Evolutionary conservation across 164 flowering plant species (phyloP), one percentile per base, ranked within the genome.

Genomic region (Vitis cinerea): DNA sequence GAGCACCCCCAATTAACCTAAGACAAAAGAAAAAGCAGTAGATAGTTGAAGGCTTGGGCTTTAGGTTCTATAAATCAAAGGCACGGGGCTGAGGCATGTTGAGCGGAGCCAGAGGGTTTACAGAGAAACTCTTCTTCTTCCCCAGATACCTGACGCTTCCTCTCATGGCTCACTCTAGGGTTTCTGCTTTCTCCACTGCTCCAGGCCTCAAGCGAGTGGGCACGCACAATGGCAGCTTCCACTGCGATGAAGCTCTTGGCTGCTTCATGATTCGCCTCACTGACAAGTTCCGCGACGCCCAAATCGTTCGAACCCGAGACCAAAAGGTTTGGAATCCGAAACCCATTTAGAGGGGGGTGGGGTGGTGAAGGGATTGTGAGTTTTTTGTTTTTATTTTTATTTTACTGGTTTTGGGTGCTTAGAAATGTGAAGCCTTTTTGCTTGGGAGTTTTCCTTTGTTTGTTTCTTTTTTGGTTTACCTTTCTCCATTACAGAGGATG

Each of bases 231-330:
- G 99, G 99, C 2, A 91, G 91, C 87, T 95, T 95, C 77, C 99
- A 95, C 85, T 93, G 99, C 82, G 97, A 93, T 73, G 99, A 93
- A 75, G 98, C 99, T 27, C 97, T 95, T 3, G 99, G 93, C 70
- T 95, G 99, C 84, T 95, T 95, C 88, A 89, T 95, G 92, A 89
- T 95, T 71, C 94, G 95, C 65, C 93, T 89, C 72, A 90, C 97
- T 58, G 51, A 83, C 44, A 92, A 83, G 72, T 93, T 91, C 86
- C 62, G 70, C 74, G 71, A 65, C 47, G 96, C 97, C 19, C 84
- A 90, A 17, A 84, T 96, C 51, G 85, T 96, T 53, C 92, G 98
- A 10, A 81, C 95, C 63, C 81, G 98, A 23, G 97, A 96, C 71
- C 77, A 89, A 12, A 75, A 89, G 91, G 98, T 90, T n/a, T 13